Conservation (phyloP, 2,329 filamentous ascomycete species). For the Diaporthe ampelina region DNA sequence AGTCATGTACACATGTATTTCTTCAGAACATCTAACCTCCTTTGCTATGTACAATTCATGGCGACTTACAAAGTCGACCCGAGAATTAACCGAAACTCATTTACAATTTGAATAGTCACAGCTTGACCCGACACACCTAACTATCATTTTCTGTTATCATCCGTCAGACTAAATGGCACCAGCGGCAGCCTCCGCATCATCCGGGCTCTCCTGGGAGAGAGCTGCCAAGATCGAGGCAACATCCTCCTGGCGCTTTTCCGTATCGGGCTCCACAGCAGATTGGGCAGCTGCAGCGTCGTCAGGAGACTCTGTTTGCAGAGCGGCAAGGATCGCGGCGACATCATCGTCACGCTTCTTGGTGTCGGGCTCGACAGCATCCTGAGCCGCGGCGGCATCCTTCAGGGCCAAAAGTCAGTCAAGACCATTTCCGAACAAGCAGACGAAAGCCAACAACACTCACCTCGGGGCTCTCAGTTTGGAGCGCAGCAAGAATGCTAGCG, state of each 20-base stretch:
- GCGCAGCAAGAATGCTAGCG: slow-evolving; percentile 13
- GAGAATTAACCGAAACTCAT: neutral
- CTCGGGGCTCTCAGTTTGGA: slow-evolving; percentile 22
- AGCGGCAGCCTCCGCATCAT: slow-evolving; percentile 13
- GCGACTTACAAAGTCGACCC: neutral
- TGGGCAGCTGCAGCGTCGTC: slow-evolving; percentile 9
- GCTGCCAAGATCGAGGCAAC: slow-evolving; percentile 28
- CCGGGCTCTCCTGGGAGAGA: slow-evolving; percentile 23
- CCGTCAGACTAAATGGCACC: neutral
- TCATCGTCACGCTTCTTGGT: slow-evolving; percentile 25
- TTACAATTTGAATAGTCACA: neutral
- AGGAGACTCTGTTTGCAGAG: slow-evolving; percentile 23
- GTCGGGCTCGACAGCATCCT: neutral
- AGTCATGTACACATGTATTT: neutral
- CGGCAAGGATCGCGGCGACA: slow-evolving; percentile 26
- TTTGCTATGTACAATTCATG: slow-evolving; percentile 5
- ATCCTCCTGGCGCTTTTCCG: slow-evolving; percentile 16
- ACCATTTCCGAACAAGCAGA: neutral
- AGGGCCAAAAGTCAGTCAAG: neutral
- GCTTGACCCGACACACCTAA: slow-evolving; percentile 17
- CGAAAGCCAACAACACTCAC: neutral
- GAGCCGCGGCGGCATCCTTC: slow-evolving; percentile 27
- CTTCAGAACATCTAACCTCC: neutral
- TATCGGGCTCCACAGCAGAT: neutral
- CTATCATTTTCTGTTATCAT: neutral